Evolutionary conservation across 2,329 filamentous ascomycete genomes (phyloP).

Genomic region (Bipolaris cookei): DNA sequence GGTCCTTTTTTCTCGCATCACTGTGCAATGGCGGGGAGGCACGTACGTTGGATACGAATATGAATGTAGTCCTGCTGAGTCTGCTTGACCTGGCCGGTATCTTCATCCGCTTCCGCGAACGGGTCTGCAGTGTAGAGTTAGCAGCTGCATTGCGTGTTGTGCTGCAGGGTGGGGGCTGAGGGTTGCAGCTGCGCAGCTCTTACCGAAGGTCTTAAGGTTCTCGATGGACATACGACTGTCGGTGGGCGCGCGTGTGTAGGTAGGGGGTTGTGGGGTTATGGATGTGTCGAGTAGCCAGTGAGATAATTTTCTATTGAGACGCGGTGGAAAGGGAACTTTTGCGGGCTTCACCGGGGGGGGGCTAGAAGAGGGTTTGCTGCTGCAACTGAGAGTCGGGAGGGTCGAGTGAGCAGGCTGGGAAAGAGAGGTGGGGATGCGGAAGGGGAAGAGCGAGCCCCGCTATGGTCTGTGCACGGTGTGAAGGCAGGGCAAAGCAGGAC

Average conservation of each 20-base stretch:
- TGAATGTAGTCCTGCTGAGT: constrained; percentile 94
- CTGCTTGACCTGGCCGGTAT: constrained; percentile 92
- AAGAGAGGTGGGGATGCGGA: constrained; percentile 30
- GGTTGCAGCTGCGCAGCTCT: constrained; percentile 1
- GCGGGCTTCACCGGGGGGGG: constrained; percentile 18
- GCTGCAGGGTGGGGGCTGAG: not conserved
- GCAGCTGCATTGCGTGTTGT: constrained; percentile 4
- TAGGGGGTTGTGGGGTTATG: constrained; percentile 28
- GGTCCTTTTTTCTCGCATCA: not conserved
- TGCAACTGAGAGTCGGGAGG: constrained; percentile 12
- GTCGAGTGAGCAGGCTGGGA: constrained; percentile 22
- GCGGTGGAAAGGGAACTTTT: constrained; percentile 16
- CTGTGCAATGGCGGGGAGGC: constrained; percentile 10
- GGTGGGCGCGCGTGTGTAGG: constrained; percentile 34
- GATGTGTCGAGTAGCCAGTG: constrained; percentile 11
- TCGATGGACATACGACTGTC: constrained; percentile 45
- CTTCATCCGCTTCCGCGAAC: constrained; percentile 99
- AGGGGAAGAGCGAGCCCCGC: constrained; percentile 19
- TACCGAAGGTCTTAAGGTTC: constrained; percentile 59
- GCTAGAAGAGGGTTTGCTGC: constrained; percentile 7
- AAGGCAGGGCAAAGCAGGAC: constrained; percentile 5
- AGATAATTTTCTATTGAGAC: constrained; percentile 5
- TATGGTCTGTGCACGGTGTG: constrained; percentile 16
- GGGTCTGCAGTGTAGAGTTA: constrained; percentile 62
- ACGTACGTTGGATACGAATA: constrained; percentile 96